Evolutionary conservation across 805 yeast species (phyloP), one percentile per base, ranked within the genome.

Genomic region (Saturnispora saitoi): DNA sequence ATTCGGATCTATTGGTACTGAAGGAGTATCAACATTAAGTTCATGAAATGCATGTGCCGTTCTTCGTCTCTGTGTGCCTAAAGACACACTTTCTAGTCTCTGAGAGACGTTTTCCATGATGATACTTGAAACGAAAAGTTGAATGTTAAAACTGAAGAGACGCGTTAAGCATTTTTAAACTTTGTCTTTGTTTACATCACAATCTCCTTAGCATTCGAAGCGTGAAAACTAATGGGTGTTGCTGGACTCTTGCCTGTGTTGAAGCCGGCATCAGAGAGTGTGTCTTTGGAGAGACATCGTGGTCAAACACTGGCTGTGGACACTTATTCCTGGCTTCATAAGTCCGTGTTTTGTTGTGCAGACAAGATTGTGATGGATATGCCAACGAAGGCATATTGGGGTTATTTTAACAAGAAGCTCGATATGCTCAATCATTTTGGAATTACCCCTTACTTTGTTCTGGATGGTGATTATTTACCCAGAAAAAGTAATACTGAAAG

Each of bases 271-370:
- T 93, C 85, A 57, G 73, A 74, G 47, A 72, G 75, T 0, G 72
- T 77, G 1, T 66, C 81, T 2, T 66, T 90, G 42, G 73, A 75
- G 48, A 67, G 75, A 32, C 86, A 79, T 62, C 66, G 78, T 12
- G 96, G 96, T 1, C 73, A 81, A 58, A 80, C 85, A 0, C 67
- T 90, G 39, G 99, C 95, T 0, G 82, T 93, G n/a, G 99, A 93
- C 61, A 90, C 95, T 0, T 93, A 88, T 60, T 89, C 96, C 1
- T 93, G 99, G 99, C 75, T 93, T 4, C 99, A 93, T 65, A 77
- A 86, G 54, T 90, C 93, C 4, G 81, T 86, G 3, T 76, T 82
- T 45, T 70, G 87, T 15, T 90, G 98, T 65, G 85, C 97, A 0
- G 78, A 76, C 65, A 96, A 93, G 44, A 68, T 93, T 42, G 87